phyloP scores from a whole-genome alignment of 768 basidiomycete genomes.

The Dioszegia aurantiaca region DNA sequence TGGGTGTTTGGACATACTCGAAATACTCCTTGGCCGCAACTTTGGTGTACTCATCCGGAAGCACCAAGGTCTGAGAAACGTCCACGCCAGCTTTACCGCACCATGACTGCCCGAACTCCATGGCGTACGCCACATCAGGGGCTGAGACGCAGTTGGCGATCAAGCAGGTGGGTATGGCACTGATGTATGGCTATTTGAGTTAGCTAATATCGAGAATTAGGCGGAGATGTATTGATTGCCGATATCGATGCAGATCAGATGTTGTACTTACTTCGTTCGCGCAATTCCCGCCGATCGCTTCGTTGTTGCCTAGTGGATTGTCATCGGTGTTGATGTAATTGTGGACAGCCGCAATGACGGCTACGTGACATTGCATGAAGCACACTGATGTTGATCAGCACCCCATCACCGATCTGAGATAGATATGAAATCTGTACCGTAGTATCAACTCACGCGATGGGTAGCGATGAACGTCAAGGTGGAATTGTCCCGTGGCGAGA shows the following conservation, averaged over 20 bases:
- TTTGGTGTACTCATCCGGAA: conserved; percentile 30
- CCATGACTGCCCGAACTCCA: conserved; percentile 26
- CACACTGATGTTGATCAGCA: conserved; percentile 6
- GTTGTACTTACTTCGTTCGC: conserved; percentile 19
- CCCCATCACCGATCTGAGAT: too few relatives aligned
- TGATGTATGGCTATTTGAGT: conserved; percentile 17
- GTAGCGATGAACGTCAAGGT: conserved; percentile 16
- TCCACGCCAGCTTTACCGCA: conserved; percentile 35
- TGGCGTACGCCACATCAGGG: conserved; percentile 38
- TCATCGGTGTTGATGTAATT: background rate
- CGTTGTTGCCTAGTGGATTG: conserved; percentile 13
- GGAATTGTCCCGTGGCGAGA: conserved; percentile 22
- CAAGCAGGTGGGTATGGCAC: conserved; percentile 25
- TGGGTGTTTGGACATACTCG: conserved; percentile 23
- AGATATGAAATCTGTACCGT: too few relatives aligned
- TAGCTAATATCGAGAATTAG: too few relatives aligned
- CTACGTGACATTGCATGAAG: conserved; percentile 22
- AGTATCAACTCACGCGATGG: conserved; percentile 2
- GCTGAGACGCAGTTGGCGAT: conserved; percentile 25
- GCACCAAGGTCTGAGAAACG: conserved; percentile 15
- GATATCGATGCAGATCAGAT: too few relatives aligned
- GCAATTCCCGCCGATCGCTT: conserved; percentile 23
- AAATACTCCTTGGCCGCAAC: conserved; percentile 23
- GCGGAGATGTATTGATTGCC: too few relatives aligned
- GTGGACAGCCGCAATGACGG: conserved; percentile 7